phyloP scores from a whole-genome alignment of 352 stramenopile genomes.

The Pythium scleroteichum region DNA sequence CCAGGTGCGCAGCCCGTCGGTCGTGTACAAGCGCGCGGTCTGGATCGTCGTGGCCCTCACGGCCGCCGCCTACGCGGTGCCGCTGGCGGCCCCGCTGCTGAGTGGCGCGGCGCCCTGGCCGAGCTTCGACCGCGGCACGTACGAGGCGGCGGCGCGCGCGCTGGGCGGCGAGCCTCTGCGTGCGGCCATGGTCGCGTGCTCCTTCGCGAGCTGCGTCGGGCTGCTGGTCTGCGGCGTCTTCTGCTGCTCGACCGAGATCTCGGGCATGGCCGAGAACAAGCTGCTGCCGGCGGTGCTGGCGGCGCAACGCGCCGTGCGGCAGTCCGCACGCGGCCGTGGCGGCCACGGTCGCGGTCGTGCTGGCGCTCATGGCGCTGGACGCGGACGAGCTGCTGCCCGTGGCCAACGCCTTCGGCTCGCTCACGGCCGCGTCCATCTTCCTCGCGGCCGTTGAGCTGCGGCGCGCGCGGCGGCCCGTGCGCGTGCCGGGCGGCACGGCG shows the following conservation, averaged over 20 bases:
- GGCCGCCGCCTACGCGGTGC: slow-evolving; percentile 68
- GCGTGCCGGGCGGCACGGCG: slow-evolving; percentile 22
- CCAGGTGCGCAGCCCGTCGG: slow-evolving; percentile 73
- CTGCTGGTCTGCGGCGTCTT: slow-evolving; percentile 89
- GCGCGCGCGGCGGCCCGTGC: slow-evolving; percentile 37
- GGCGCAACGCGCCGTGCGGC: slow-evolving; percentile 30
- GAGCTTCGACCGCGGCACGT: slow-evolving; percentile 13
- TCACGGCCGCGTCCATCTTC: slow-evolving; percentile 78
- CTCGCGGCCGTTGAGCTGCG: slow-evolving; percentile 80
- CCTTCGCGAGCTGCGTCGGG: slow-evolving; percentile 78
- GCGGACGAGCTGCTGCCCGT: slow-evolving; percentile 69
- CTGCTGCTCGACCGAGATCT: slow-evolving; percentile 80
- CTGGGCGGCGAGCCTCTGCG: slow-evolving; percentile 13
- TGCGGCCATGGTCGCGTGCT: slow-evolving; percentile 68
- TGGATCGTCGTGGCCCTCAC: slow-evolving; percentile 63
- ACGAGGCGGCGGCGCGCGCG: slow-evolving; percentile 8
- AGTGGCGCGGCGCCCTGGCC: slow-evolving; percentile 24
- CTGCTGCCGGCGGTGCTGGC: slow-evolving; percentile 77
- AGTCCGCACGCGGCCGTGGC: slow-evolving; percentile 23
- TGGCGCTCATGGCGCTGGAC: slow-evolving; percentile 28
- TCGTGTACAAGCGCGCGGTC: slow-evolving; percentile 79
- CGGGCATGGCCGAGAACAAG: slow-evolving; percentile 68
- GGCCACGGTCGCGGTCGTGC: slow-evolving; percentile 8
- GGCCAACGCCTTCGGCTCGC: slow-evolving; percentile 81
- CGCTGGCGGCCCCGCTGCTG: slow-evolving; percentile 67